Evolutionary conservation across 2,329 filamentous ascomycete genomes (phyloP), one percentile per base, ranked within the genome.

Genomic region (Alternaria burnsii): DNA sequence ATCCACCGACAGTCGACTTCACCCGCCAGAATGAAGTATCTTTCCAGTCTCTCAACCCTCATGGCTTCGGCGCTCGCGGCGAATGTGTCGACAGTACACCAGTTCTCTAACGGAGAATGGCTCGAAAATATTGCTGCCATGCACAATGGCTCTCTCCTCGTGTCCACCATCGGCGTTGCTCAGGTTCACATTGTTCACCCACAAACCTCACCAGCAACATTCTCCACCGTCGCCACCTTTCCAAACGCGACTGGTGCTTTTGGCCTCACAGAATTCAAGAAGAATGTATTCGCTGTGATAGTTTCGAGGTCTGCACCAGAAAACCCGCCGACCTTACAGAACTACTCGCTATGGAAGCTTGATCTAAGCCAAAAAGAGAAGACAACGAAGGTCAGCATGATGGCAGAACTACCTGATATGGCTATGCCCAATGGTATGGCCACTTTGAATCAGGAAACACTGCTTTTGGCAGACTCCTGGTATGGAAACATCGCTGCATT

Each of bases 51-150:
- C 34, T 52, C 44, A 24, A 5, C 38, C n/a, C 41, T 66, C 10
- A 9, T 55, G 8, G 44, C 58, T 20, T 11, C 58, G 5, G 28
- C 52, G 4, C 7, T 53, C 3, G 55, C 63, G 14, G n/a, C 32
- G 18, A 30, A 54, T 20, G 42, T 59, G 6, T 57, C 58, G n/a
- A 67, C 55, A 16, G 20, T 76, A 34, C 63, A 74, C 48, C 62
- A 73, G 47, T 76, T 76, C 47, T 52, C 65, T 4, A 70, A 71
- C 32, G 55, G 59, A 22, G 72, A 68, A 12, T 76, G 71, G 71
- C 58, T 75, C 38, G 80, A 82, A 59, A 81, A 82, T 53, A 66
- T 82, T 24, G 76, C 72, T 9, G 58, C 78, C 3, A 76, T 74
- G 20, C 52, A 69, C n/a, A 79, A 79, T 46, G 77, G 76, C 14